Evolutionary conservation across 768 basidiomycete genomes (phyloP), one percentile per base, ranked within the genome.

Genomic region (Psilocybe subaeruginosa): DNA sequence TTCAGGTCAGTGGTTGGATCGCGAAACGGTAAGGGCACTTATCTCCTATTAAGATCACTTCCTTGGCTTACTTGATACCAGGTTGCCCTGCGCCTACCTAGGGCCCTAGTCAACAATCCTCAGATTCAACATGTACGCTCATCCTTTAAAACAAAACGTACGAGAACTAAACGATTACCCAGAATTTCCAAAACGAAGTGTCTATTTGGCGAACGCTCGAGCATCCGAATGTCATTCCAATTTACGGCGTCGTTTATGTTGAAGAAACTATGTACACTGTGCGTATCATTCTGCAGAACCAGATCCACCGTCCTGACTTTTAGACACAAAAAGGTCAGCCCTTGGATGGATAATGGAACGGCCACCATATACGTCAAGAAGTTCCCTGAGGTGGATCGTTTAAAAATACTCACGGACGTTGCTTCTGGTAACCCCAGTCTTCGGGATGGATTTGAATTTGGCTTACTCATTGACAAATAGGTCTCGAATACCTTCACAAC

Each of bases 291-390:
- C 11, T 4, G 33, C 33, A 35, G 33, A 35, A 11, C 11, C 33
- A 6, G 11, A 35, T 35, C 3, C 33, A 35, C 11, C 3, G 30
- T 53, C 23, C 33, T 17, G n/a, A 19, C 9, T 3, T 17, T 37
- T 35, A 3, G 11, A 33, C 29, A 33, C 8, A 7, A 27, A 35
- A 31, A 53, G 78, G 80, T 82, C 57, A 78, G 76, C 43, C 79
- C 81, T 3, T 80, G 77, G 77, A 80, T 80, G 76, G 72, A 75
- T 17, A 73, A 81, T 56, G 77, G 79, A 8, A 77, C 78, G 14
- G 73, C 74, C 1, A 65, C 77, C 17, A 60, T 62, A 0, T 82
- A 79, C 66, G 60, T 80, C 16, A 66, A 69, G 23, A 64, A 60
- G 43, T 59, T 70, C 60, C 72, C 76, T 1, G 58, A 70, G 9